These are phyloP conservation scores for Closterium sp. DNA, from an alignment of 139 green algal species.

Conservation along the genomic window DNA sequence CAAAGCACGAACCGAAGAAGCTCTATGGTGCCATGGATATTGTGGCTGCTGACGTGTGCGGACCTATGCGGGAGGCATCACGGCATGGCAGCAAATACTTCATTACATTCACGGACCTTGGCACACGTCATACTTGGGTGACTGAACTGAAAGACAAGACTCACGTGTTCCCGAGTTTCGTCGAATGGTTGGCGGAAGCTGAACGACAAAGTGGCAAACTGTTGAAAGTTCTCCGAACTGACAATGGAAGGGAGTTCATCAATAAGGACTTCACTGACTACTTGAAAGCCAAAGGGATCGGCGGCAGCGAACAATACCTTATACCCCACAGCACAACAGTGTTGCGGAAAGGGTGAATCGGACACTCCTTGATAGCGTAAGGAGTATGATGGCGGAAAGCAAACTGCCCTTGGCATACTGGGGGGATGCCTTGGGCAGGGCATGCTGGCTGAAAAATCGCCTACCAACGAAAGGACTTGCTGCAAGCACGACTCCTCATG, in stretches of 20 bases:
- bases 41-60: neutral
- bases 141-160: neutral
- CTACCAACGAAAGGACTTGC: neutral
- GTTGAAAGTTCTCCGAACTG: neutral
- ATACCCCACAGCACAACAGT: neutral
- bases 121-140: neutral
- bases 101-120: neutral
- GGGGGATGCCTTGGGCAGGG: neutral
- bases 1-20: neutral
- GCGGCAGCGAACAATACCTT: neutral
- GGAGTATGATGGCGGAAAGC: neutral
- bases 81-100: neutral
- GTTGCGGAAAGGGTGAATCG: neutral
- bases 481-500: neutral
- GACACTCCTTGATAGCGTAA: neutral
- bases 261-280: neutral
- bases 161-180: neutral
- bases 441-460: neutral
- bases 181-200: neutral
- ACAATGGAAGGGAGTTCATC: neutral
- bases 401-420: neutral
- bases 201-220: neutral
- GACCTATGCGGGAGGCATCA: neutral
- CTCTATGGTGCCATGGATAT: neutral
- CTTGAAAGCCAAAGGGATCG: neutral